A percentile compares a stretch with the other conserved stretches of the same genome.
phyloP scores from a whole-genome alignment of 352 stramenopile species.

The Phytopythium montanum region DNA sequence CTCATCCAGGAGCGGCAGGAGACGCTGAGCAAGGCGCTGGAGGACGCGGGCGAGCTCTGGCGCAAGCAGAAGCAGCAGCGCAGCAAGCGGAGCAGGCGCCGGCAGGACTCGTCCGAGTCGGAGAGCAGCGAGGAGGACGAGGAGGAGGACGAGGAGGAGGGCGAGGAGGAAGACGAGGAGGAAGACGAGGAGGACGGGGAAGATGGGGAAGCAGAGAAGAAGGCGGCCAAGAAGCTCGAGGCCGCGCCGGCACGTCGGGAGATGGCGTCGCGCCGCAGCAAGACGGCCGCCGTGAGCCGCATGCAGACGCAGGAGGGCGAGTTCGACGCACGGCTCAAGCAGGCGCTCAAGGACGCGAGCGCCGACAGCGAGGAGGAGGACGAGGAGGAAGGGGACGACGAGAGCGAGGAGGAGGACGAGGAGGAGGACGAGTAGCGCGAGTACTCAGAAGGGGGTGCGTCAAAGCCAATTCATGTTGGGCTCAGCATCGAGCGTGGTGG shows the following conservation, averaged over 20 bases:
- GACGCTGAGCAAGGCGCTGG: constrained; percentile 29
- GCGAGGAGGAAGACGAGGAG: constrained; percentile 11
- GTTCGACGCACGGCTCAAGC: constrained; percentile 54
- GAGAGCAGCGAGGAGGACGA: constrained; percentile 29
- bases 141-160: constrained; percentile 21
- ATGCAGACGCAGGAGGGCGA: constrained; percentile 58
- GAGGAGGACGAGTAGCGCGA: constrained; percentile 18
- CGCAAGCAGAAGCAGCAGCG: constrained; percentile 39
- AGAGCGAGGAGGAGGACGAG: constrained; percentile 23
- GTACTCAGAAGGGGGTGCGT: background rate
- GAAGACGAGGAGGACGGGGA: constrained; percentile 9
- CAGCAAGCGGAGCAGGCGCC: constrained; percentile 18
- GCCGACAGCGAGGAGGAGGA: constrained; percentile 26
- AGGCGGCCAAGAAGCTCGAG: constrained; percentile 8
- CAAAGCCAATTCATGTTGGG: background rate
- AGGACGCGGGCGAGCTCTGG: constrained; percentile 30
- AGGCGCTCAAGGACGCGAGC: constrained; percentile 41
- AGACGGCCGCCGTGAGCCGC: constrained; percentile 46
- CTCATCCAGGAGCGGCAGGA: constrained; percentile 41
- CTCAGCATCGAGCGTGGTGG: background rate
- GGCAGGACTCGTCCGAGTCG: constrained; percentile 24
- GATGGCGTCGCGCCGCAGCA: constrained; percentile 49
- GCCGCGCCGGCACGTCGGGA: constrained; percentile 23
- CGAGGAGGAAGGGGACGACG: constrained; percentile 19
- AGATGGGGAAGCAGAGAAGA: constrained; percentile 1